phyloP scores from a whole-genome alignment of 1,139 yeast genomes.

The Taiozyma onychis region DNA sequence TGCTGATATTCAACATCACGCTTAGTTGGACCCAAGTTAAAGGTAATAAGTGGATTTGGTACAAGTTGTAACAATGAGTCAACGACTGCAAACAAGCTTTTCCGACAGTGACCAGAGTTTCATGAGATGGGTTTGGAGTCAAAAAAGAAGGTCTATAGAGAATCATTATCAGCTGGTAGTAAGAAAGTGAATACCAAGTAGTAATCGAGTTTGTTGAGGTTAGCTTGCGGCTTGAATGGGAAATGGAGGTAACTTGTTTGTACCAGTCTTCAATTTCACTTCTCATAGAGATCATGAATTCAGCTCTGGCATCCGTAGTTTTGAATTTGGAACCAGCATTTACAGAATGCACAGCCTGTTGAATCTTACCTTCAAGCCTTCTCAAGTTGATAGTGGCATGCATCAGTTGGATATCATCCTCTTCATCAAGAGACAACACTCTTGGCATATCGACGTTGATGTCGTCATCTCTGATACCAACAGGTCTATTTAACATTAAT shows the following conservation, averaged over 20 bases:
- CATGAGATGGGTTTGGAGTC: constrained; percentile 37
- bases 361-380: constrained; percentile 37
- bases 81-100: constrained; percentile 36
- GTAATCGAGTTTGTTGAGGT: constrained; percentile 36
- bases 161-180: constrained; percentile 37
- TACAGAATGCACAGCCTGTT: constrained; percentile 37
- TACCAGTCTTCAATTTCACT: constrained; percentile 39
- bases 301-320: constrained; percentile 26
- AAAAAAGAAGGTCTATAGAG: constrained; percentile 44
- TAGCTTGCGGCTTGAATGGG: constrained; percentile 17
- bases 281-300: constrained; percentile 29
- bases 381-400: constrained; percentile 36
- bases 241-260: constrained; percentile 25
- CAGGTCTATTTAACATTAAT: constrained; percentile 38
- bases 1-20: constrained; percentile 39
- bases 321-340: constrained; percentile 27
- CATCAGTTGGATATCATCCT: constrained; percentile 34
- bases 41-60: constrained; percentile 37
- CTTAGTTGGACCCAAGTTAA: constrained; percentile 45
- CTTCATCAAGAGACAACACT: constrained; percentile 33
- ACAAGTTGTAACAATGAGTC: constrained; percentile 37
- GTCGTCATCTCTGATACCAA: constrained; percentile 41
- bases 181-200: constrained; percentile 42
- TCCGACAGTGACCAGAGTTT: constrained; percentile 33
- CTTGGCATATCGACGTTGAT: constrained; percentile 39